phyloP scores from a whole-genome alignment of 148 eudicot species.

The Euryodendron excelsum region DNA sequence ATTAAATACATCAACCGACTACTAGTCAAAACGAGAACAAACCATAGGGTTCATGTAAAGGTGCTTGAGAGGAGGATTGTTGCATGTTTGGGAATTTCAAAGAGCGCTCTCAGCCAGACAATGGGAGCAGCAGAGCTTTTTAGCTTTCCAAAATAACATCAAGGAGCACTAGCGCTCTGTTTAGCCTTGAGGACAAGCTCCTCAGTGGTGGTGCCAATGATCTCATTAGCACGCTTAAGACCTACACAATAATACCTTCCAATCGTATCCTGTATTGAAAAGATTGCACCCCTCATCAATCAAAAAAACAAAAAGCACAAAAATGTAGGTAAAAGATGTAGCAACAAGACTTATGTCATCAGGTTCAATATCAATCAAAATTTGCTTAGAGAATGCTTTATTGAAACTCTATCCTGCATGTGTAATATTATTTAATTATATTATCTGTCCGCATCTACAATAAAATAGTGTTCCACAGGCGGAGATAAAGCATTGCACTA shows the following conservation, averaged over 20 bases:
- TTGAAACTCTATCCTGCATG: neutral
- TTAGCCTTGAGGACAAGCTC: constrained; percentile 69
- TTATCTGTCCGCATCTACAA: neutral
- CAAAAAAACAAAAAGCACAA: neutral
- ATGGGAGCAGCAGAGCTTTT: neutral
- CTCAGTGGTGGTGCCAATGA: constrained; percentile 80
- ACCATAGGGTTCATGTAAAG: neutral
- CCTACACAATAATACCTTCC: constrained; percentile 67
- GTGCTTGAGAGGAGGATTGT: neutral
- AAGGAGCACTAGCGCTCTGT: constrained; percentile 26
- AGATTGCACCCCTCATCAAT: neutral
- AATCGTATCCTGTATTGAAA: constrained; percentile 57
- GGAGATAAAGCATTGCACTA: neutral
- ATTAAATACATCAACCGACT: neutral
- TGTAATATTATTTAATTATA: neutral
- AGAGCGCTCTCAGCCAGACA: neutral
- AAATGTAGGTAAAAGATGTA: neutral
- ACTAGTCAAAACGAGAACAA: neutral
- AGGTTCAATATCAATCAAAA: neutral
- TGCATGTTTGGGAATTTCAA: neutral
- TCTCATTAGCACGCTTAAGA: constrained; percentile 81
- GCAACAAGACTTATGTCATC: neutral
- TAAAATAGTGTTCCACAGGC: neutral
- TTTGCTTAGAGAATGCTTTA: neutral
- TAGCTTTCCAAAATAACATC: constrained; percentile 14